Conservation (phyloP, 1,139 yeast genomes). For the Suhomyces bolitotheri region DNA sequence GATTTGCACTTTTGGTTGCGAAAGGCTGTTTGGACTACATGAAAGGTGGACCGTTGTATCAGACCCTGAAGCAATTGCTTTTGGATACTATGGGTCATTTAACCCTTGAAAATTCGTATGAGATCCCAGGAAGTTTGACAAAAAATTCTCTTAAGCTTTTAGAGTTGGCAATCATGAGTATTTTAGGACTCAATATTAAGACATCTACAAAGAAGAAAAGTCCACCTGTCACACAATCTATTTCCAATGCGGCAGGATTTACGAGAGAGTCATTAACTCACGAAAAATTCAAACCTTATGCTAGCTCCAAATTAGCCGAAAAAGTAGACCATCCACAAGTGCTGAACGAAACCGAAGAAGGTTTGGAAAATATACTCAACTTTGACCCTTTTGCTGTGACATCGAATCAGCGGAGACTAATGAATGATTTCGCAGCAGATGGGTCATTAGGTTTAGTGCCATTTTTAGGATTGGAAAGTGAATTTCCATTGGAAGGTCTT, state of each 20-base stretch:
- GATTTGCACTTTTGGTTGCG: constrained; percentile 70
- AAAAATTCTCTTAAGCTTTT: constrained; percentile 54
- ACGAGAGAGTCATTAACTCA: constrained; percentile 8
- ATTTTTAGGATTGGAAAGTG: constrained; percentile 40
- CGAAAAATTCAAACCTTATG: constrained; percentile 5
- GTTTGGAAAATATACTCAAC: constrained; percentile 32
- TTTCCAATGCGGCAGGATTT: constrained; percentile 19
- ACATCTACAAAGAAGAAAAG: constrained; percentile 20
- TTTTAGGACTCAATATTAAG: constrained; percentile 38
- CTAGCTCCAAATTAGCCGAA: constrained; percentile 8
- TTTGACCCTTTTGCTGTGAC: constrained; percentile 46
- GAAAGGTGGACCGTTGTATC: constrained; percentile 78
- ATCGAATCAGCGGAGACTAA: constrained; percentile 36
- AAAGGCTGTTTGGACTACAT: constrained; percentile 81
- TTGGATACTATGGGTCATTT: constrained; percentile 50
- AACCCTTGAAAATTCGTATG: constrained; percentile 50
- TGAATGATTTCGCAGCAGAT: constrained; percentile 64
- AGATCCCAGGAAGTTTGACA: constrained; percentile 62
- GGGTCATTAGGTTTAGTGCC: constrained; percentile 67
- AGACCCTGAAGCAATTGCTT: constrained; percentile 61
- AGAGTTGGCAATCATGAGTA: constrained; percentile 59
- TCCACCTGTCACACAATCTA: constrained; percentile 20
- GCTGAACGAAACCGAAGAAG: constrained; percentile 6
- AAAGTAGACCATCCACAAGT: not conserved
- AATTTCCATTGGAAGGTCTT: constrained; percentile 1